These are phyloP conservation scores for Leishmania gerbilli DNA, from an alignment of 208 protist genomes.

Conservation along the genomic window DNA sequence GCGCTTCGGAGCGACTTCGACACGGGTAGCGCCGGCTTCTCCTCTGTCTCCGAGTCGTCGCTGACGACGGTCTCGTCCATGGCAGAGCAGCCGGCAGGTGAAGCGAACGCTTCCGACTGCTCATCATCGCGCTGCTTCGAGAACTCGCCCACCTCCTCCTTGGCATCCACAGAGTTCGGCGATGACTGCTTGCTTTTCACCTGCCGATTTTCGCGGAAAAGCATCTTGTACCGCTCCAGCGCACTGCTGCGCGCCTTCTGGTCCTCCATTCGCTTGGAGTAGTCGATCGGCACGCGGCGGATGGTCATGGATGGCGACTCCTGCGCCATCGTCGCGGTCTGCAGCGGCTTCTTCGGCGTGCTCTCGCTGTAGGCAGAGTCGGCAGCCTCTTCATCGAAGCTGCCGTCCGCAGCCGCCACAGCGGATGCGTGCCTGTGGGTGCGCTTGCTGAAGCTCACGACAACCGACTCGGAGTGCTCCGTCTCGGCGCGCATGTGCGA, in stretches of 20 bases:
- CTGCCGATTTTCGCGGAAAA: constrained; percentile 37
- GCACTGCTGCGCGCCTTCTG: constrained; percentile 48
- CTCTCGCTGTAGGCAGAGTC: neutral
- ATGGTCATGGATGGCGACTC: constrained; percentile 48
- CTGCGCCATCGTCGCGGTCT: constrained; percentile 9
- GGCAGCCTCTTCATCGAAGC: neutral
- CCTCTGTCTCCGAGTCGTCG: constrained; percentile 21
- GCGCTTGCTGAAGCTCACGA: constrained; percentile 5
- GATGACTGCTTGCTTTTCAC: constrained; percentile 17
- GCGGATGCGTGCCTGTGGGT: neutral
- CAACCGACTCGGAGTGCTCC: neutral
- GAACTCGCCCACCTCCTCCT: neutral
- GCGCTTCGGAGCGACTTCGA: neutral
- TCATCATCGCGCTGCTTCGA: neutral
- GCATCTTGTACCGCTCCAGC: constrained; percentile 60
- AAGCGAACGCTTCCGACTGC: neutral
- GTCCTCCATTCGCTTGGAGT: constrained; percentile 50
- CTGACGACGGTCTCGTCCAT: constrained; percentile 28
- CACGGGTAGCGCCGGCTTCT: neutral
- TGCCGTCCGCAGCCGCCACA: neutral
- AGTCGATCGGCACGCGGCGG: constrained; percentile 49
- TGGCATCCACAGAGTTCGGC: constrained; percentile 6
- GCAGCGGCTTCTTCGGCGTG: constrained; percentile 4
- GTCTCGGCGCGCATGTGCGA: neutral
- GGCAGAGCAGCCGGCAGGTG: constrained; percentile 21